Evolutionary conservation across 495 filamentous ascomycete genomes (phyloP).

Genomic region (Antarctomyces pellizariae): DNA sequence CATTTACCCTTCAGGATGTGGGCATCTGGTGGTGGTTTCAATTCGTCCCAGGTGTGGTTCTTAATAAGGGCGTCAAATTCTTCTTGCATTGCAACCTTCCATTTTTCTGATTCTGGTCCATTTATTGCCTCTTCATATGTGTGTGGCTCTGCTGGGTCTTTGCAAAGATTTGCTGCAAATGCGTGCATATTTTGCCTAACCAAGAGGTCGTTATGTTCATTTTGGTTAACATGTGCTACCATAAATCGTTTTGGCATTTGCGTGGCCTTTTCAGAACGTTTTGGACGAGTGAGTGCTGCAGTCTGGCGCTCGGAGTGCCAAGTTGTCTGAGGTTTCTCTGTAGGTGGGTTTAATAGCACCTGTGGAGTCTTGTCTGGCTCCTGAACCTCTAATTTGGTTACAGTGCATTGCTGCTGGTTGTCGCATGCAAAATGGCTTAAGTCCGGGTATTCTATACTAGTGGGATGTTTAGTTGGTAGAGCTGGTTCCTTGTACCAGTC

Average conservation of each 20-base stretch:
- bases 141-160: neutral
- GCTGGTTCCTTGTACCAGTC: neutral
- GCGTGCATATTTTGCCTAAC: neutral
- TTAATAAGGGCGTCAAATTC: neutral
- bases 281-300: neutral
- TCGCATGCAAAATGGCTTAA: no score
- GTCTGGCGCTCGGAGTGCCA: neutral
- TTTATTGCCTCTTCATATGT: neutral
- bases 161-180: neutral
- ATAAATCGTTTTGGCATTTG: neutral
- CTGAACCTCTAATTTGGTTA: no score
- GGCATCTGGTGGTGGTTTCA: neutral
- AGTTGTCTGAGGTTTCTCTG: neutral
- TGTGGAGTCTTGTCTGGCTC: neutral
- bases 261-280: neutral
- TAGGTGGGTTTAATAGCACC: neutral
- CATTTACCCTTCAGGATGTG: no score
- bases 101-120: neutral
- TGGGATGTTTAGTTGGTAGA: neutral
- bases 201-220: neutral
- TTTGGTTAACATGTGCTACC: neutral
- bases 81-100: neutral
- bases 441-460: no score
- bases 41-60: neutral
- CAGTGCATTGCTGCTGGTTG: no score